Evolutionary conservation across 2,329 filamentous ascomycete genomes (phyloP).

Genomic region (Penicillium sumatraense): DNA sequence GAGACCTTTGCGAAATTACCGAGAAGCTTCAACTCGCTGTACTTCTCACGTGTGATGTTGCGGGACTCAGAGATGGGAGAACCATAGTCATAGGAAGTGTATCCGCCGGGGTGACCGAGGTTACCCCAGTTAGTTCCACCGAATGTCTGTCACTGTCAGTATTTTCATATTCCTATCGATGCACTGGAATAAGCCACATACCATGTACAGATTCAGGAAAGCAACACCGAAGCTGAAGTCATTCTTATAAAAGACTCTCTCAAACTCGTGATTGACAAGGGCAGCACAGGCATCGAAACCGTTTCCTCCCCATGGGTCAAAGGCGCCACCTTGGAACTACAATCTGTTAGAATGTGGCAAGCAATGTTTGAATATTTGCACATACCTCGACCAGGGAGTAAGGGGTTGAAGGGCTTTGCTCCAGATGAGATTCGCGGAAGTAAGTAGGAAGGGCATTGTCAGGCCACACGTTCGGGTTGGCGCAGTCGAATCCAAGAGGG

Average conservation of each 20-base stretch:
- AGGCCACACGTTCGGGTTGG: slow-evolving; percentile 67
- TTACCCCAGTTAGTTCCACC: slow-evolving; percentile 88
- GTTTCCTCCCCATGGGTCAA: slow-evolving; percentile 74
- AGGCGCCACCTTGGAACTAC: slow-evolving; percentile 72
- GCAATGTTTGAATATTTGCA: neutral
- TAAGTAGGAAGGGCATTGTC: slow-evolving; percentile 59
- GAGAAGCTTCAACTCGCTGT: slow-evolving; percentile 76
- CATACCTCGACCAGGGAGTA: slow-evolving; percentile 65
- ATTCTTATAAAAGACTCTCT: slow-evolving; percentile 81
- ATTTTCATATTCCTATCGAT: neutral
- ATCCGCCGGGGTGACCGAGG: slow-evolving; percentile 69
- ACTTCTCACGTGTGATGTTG: slow-evolving; percentile 72
- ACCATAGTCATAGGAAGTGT: slow-evolving; percentile 66
- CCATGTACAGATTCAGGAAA: slow-evolving; percentile 78
- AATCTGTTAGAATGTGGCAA: slow-evolving; percentile 14
- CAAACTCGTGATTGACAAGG: slow-evolving; percentile 73
- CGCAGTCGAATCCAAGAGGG: slow-evolving; percentile 54
- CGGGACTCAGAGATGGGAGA: slow-evolving; percentile 72
- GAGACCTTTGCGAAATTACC: slow-evolving; percentile 76
- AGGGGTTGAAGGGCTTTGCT: slow-evolving; percentile 68
- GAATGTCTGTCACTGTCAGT: slow-evolving; percentile 55
- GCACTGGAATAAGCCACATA: slow-evolving; percentile 32
- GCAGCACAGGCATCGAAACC: slow-evolving; percentile 70
- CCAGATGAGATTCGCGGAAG: slow-evolving; percentile 58
- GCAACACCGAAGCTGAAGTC: slow-evolving; percentile 67